phyloP scores from a whole-genome alignment of 768 basidiomycete genomes.

The Kwoniella botswanensis region DNA sequence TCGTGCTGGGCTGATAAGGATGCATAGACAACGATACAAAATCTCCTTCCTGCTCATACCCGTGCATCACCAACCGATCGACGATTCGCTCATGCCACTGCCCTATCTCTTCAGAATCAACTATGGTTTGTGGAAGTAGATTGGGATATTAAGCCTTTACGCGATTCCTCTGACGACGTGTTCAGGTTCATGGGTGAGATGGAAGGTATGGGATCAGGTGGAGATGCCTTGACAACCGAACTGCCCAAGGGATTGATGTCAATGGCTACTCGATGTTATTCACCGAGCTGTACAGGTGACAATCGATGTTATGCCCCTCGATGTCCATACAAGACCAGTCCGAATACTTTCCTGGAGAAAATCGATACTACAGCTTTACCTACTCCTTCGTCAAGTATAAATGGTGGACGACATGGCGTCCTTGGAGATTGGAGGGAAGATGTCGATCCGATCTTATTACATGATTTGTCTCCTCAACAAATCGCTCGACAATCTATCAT shows the following conservation, averaged over 20 bases:
- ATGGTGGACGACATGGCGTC: neutral
- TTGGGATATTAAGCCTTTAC: constrained; percentile 80
- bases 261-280: constrained; percentile 86
- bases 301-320: constrained; percentile 78
- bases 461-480: constrained; percentile 76
- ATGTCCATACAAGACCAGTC: constrained; percentile 61
- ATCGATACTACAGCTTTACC: constrained; percentile 1
- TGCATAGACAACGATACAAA: constrained; percentile 79
- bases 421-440: constrained; percentile 70
- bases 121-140: constrained; percentile 97
- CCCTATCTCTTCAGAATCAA: constrained; percentile 86
- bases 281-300: constrained; percentile 81
- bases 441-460: constrained; percentile 72
- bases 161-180: constrained; percentile 89
- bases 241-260: constrained; percentile 76
- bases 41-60: constrained; percentile 81
- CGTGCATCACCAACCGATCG: constrained; percentile 77
- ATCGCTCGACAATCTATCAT: constrained; percentile 81
- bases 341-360: constrained; percentile 34
- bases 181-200: constrained; percentile 87
- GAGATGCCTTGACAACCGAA: constrained; percentile 42
- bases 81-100: constrained; percentile 81
- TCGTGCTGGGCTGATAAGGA: neutral
- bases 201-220: constrained; percentile 51
- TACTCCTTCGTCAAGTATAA: neutral